Base-by-base conservation (phyloP, 257 asterid species). In the Oldenlandia corymbosa region DNA sequence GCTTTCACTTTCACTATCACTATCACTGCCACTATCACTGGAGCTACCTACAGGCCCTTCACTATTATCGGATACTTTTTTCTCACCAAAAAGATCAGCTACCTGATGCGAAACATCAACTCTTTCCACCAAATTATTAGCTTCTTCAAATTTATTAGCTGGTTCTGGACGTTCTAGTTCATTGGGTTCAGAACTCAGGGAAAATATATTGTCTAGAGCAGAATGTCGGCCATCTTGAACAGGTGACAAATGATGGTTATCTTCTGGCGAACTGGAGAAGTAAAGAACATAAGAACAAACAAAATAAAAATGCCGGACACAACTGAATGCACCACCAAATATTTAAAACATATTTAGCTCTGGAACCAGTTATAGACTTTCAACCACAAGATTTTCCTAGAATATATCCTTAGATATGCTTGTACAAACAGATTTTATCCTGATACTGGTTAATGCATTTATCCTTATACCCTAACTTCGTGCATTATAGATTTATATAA, bases 211-310 rank as follows among this genome's bases (percentile, higher is more conserved):
- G 75, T 79, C 77, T 74, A 69, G 79, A 75, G 80, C 80, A 55
- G 86, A 72, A 58, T 51, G 69, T 66, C 64, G 85, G 68, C 76
- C 86, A 61, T 72, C 80, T 37, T 73, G 83, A 71, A 68, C 76
- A 53, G 86, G 83, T 30, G 81, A 78, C 36, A 72, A 80, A 27
- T 71, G 83, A 31, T 45, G 72, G 60, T 70, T 79, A 68, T 73
- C 73, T 73, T 82, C 95, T 59, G 90, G 91, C 58, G 88, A 87
- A 71, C 97, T 93, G 89, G 51, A 77, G 64, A 50, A 65, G 60
- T 31, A 64, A 30, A 28, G 69, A 41, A 46, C n/a, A 28, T 69
- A 50, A 60, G 62, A 20, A 64, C 54, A 34, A 24, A 5, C 41
- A 65, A 47, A 58, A 14, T 14, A 37, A 48, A 48, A 16, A 17